Evolutionary conservation across 257 asterid species (phyloP).

Genomic region (Scutellaria baicalensis): DNA sequence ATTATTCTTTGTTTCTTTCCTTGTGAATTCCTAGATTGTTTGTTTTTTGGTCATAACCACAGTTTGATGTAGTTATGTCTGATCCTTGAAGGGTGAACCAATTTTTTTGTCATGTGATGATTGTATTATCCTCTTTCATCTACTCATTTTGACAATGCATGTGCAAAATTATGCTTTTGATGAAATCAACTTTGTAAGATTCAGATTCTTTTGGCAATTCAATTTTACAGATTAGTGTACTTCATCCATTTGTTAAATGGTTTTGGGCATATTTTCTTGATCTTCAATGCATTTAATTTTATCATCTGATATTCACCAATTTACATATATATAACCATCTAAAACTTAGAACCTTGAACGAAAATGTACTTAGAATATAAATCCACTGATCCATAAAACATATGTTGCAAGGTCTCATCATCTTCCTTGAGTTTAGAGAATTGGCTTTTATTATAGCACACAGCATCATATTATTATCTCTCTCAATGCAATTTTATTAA

Average conservation of each 20-base stretch:
- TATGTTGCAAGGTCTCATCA: too few relatives aligned
- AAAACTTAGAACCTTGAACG: too few relatives aligned
- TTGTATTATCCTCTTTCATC: constrained; percentile 10
- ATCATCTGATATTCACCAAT: too few relatives aligned
- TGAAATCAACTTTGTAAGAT: background rate
- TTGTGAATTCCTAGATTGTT: background rate
- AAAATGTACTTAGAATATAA: too few relatives aligned
- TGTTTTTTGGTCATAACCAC: background rate
- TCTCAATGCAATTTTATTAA: too few relatives aligned
- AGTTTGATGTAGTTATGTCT: background rate
- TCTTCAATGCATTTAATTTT: too few relatives aligned
- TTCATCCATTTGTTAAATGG: background rate
- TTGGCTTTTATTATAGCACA: too few relatives aligned
- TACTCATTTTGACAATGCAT: background rate
- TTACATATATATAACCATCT: too few relatives aligned
- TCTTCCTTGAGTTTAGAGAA: too few relatives aligned
- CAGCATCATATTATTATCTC: too few relatives aligned
- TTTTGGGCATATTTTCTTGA: background rate
- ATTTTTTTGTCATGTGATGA: background rate
- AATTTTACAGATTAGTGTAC: background rate
- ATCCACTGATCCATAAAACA: too few relatives aligned
- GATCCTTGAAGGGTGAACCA: constrained; percentile 1
- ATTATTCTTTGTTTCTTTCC: background rate
- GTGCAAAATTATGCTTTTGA: background rate
- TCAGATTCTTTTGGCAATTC: background rate